Conservation (phyloP, 495 filamentous ascomycete genomes). For the Lichenothelia convexa region DNA sequence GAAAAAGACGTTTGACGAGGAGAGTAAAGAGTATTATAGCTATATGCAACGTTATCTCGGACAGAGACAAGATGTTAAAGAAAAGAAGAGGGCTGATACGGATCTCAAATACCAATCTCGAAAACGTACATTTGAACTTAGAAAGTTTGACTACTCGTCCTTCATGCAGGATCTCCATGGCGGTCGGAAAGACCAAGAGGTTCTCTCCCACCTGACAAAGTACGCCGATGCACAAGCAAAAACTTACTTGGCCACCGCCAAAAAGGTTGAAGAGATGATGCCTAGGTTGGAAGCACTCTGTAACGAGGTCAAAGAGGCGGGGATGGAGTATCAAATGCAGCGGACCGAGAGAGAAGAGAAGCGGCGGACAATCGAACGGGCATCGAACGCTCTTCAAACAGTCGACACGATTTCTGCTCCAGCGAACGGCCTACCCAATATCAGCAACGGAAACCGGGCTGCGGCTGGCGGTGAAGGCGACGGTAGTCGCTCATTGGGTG, state of each 20-base stretch:
- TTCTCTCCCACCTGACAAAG: constrained; percentile 85
- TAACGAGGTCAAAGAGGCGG: constrained; percentile 71
- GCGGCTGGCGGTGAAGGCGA: neutral
- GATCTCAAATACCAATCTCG: constrained; percentile 94
- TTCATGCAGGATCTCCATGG: constrained; percentile 99
- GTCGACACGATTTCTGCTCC: neutral
- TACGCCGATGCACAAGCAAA: constrained; percentile 84
- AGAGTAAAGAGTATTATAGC: constrained; percentile 92
- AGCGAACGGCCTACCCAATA: neutral
- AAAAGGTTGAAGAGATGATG: constrained; percentile 71
- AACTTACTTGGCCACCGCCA: constrained; percentile 61
- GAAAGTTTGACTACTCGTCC: constrained; percentile 94
- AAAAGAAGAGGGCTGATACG: constrained; percentile 87
- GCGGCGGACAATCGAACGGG: constrained; percentile 73
- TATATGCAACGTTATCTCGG: constrained; percentile 90
- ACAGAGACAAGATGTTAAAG: constrained; percentile 85
- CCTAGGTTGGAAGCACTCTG: constrained; percentile 88
- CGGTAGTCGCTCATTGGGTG: too few relatives aligned
- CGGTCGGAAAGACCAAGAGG: constrained; percentile 92
- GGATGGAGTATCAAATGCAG: constrained; percentile 91
- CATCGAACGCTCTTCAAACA: constrained; percentile 45
- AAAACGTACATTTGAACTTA: constrained; percentile 84
- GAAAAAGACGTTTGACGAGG: constrained; percentile 96
- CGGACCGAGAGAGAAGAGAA: constrained; percentile 88
- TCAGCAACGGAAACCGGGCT: neutral